A percentile compares a stretch with the other conserved stretches of the same genome.
phyloP scores from a whole-genome alignment of 768 basidiomycete species.

The Mycena filopes region DNA sequence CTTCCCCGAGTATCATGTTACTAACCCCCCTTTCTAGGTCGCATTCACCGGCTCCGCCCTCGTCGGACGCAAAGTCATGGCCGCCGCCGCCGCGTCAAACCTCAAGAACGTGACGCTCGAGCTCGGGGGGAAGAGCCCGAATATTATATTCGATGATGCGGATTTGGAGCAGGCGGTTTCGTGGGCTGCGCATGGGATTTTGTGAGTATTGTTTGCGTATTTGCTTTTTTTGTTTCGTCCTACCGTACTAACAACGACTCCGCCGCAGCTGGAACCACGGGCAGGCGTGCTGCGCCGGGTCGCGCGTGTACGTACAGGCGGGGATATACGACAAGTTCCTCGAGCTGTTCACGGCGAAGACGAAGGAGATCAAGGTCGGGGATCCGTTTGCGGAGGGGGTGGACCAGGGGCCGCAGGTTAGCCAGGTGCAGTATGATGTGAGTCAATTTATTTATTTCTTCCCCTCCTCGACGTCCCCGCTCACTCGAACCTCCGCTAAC shows the following conservation, averaged over 20 bases:
- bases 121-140: constrained; percentile 75
- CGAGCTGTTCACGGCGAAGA: constrained; percentile 59
- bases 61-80: constrained; percentile 75
- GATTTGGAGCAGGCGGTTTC: constrained; percentile 71
- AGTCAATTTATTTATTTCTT: constrained; percentile 24
- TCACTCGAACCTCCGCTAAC: background rate
- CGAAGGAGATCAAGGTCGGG: constrained; percentile 62
- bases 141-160: constrained; percentile 73
- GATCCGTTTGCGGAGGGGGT: constrained; percentile 65
- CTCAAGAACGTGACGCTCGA: constrained; percentile 82
- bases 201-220: constrained; percentile 53
- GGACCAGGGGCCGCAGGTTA: constrained; percentile 76
- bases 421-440: constrained; percentile 55
- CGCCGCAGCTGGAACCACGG: constrained; percentile 67
- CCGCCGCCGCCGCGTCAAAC: constrained; percentile 77
- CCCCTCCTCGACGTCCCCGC: background rate
- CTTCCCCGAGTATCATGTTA: background rate
- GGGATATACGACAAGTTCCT: constrained; percentile 85
- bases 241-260: background rate
- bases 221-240: constrained; percentile 33
- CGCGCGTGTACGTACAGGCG: constrained; percentile 85
- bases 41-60: constrained; percentile 85
- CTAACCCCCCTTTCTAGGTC: constrained; percentile 41
- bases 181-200: constrained; percentile 75
- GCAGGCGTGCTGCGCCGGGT: constrained; percentile 84